phyloP scores from a whole-genome alignment of 1,139 yeast genomes.

The Pichia sp. region DNA sequence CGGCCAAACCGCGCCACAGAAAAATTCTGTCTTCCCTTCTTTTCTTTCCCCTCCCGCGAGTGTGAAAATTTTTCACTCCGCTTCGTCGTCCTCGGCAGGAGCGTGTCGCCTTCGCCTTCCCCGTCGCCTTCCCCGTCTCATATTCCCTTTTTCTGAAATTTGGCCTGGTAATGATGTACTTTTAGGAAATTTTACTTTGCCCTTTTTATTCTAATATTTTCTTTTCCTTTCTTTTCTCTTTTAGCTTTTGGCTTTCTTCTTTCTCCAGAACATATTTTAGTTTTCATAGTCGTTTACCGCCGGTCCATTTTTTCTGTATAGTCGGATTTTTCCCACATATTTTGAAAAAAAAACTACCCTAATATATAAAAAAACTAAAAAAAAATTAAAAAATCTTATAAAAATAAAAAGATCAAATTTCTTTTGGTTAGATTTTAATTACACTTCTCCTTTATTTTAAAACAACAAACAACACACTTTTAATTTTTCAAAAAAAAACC shows the following conservation, averaged over 20 bases:
- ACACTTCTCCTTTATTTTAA: constrained; percentile 9
- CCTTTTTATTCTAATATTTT: constrained; percentile 5
- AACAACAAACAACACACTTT: constrained; percentile 9
- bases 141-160: not conserved
- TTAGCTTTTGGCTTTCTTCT: constrained; percentile 2
- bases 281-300: constrained; percentile 16
- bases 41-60: too few species aligned
- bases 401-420: constrained; percentile 19
- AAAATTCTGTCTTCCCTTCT: too few species aligned
- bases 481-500: constrained; percentile 9
- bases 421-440: constrained; percentile 13
- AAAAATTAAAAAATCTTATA: constrained; percentile 19
- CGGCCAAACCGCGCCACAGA: too few species aligned
- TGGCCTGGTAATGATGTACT: too few species aligned
- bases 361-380: constrained; percentile 13
- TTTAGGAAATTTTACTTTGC: not conserved
- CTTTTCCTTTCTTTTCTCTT: not conserved
- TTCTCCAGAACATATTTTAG: constrained; percentile 15
- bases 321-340: constrained; percentile 11
- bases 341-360: constrained; percentile 6
- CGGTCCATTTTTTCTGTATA: constrained; percentile 13
- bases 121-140: not conserved
- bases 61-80: too few species aligned
- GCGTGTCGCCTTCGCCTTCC: not conserved
- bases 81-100: too few species aligned